Evolutionary conservation across 2,329 filamentous ascomycete genomes (phyloP).

Genomic region (Myotisia sp.): DNA sequence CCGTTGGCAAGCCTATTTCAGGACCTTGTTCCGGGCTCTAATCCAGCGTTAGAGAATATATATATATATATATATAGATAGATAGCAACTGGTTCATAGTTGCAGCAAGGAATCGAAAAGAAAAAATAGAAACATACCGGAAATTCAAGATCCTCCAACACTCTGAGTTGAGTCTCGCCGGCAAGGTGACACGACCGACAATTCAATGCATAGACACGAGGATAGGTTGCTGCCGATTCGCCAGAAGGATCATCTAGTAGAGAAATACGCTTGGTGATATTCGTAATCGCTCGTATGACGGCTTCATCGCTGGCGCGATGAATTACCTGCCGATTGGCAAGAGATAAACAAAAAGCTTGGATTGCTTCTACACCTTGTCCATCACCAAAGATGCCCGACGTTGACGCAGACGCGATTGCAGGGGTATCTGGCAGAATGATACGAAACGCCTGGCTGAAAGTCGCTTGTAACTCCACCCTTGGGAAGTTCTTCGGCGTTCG

Average conservation of each 20-base stretch:
- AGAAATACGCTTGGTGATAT: conserved; percentile 23
- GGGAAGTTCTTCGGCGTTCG: conserved; percentile 23
- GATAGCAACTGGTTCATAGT: no score
- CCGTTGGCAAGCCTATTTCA: conserved; percentile 11
- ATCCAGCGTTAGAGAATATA: neutral
- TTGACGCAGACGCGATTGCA: conserved; percentile 16
- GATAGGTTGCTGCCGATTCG: conserved; percentile 17
- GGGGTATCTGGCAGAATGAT: conserved; percentile 28
- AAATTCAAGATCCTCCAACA: conserved; percentile 17
- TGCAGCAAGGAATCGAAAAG: neutral
- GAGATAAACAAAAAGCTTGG: conserved; percentile 22
- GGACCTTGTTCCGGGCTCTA: conserved; percentile 8
- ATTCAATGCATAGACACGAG: conserved; percentile 25
- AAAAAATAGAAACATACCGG: conserved; percentile 15
- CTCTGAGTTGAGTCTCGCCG: conserved; percentile 24
- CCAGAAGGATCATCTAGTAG: conserved; percentile 24
- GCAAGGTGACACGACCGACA: conserved; percentile 25
- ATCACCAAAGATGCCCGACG: conserved; percentile 17
- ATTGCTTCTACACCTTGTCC: conserved; percentile 27
- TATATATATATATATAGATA: neutral
- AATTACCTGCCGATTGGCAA: conserved; percentile 24
- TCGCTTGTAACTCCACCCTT: conserved; percentile 23
- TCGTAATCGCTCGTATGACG: conserved; percentile 24
- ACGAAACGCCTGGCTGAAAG: conserved; percentile 25
- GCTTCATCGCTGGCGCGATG: conserved; percentile 30